These are phyloP conservation scores for Tetrahymena malaccensis DNA, from an alignment of 73 alveolate genomes.

Conservation along the genomic window DNA sequence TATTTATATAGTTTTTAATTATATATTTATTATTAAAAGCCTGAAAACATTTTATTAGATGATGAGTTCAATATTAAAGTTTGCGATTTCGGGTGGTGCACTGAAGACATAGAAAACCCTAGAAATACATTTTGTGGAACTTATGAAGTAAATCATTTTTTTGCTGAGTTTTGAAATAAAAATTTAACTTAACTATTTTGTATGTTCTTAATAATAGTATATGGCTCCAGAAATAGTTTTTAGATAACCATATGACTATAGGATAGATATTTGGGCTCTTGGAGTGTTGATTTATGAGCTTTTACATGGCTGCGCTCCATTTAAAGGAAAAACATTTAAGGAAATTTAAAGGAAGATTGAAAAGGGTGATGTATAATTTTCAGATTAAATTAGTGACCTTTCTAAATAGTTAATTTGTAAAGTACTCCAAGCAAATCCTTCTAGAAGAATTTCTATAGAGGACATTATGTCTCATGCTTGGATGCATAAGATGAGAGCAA, in stretches of 20 bases:
- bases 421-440: constrained; percentile 50
- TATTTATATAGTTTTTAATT: no score
- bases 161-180: background rate
- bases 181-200: background rate
- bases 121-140: constrained; percentile 44
- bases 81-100: constrained; percentile 82
- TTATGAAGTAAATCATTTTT: background rate
- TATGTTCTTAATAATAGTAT: background rate
- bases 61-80: constrained; percentile 49
- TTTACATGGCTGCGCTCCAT: constrained; percentile 79
- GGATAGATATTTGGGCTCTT: constrained; percentile 70
- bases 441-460: constrained; percentile 39
- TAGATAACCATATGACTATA: constrained; percentile 58
- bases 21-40: constrained; percentile 15
- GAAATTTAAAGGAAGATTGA: constrained; percentile 58
- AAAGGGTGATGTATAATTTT: constrained; percentile 44
- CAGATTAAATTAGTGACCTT: constrained; percentile 41
- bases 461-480: background rate
- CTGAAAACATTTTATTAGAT: constrained; percentile 70
- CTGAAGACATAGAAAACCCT: constrained; percentile 38
- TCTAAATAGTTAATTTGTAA: constrained; percentile 53
- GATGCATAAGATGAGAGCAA: background rate
- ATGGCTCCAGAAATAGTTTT: constrained; percentile 67
- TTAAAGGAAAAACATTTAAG: constrained; percentile 56
- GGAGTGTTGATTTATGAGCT: constrained; percentile 72